phyloP scores from a whole-genome alignment of 441 rosid genomes.

The Gossypium schwendimanii region DNA sequence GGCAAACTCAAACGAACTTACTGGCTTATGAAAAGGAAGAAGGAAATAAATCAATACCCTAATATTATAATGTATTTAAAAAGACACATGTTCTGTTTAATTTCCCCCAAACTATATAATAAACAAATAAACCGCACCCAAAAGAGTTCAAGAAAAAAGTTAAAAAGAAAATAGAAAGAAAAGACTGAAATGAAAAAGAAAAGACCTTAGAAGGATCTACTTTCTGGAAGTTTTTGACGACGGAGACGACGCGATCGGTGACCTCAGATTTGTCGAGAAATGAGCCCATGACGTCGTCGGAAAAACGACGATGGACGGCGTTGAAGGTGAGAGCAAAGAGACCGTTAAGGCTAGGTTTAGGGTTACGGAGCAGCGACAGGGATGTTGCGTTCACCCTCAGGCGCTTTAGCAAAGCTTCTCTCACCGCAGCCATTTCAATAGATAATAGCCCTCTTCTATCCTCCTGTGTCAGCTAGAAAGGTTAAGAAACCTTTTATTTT shows the following conservation, averaged over 20 bases:
- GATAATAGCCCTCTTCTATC: not conserved
- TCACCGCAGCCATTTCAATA: slow-evolving; percentile 66
- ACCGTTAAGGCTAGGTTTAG: slow-evolving; percentile 15
- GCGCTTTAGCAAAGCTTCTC: slow-evolving; percentile 54
- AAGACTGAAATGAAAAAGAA: not conserved
- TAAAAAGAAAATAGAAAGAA: not conserved
- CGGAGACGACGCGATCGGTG: slow-evolving; percentile 75
- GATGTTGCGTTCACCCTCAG: slow-evolving; percentile 50
- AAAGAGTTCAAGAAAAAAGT: not conserved
- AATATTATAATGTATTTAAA: not conserved
- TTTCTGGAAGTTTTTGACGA: slow-evolving; percentile 82
- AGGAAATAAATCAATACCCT: not conserved
- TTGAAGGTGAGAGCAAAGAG: slow-evolving; percentile 34
- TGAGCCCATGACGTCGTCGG: slow-evolving; percentile 76
- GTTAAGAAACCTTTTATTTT: not conserved
- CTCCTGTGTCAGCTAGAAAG: not conserved
- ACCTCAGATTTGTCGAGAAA: slow-evolving; percentile 95
- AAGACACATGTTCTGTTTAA: not conserved
- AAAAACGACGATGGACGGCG: slow-evolving; percentile 50
- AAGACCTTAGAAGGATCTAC: slow-evolving; percentile 82
- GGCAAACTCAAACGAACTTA: too few relatives aligned
- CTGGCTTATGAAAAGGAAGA: not conserved
- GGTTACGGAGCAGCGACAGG: slow-evolving; percentile 22
- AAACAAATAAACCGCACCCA: not conserved
- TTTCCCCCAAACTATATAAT: not conserved